Percentiles rank a stretch among this genome's conserved stretches.
These are phyloP conservation scores for Porpolomopsis calyptriformis DNA, from an alignment of 768 basidiomycete genomes.

Conservation along the genomic window DNA sequence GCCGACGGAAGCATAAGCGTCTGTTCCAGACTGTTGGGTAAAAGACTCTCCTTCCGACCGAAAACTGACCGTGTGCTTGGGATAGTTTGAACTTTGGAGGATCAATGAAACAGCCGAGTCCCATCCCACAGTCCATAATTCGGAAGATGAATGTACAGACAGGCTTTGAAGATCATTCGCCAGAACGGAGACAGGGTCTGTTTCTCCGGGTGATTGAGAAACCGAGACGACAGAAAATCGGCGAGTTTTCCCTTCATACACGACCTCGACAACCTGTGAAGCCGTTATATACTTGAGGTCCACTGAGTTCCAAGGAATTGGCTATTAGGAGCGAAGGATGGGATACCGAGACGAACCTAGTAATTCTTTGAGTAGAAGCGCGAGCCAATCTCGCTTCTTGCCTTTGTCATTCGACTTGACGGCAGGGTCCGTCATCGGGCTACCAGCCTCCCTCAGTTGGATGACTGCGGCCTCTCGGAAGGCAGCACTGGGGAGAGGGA, in stretches of 20 bases:
- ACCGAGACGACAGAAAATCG: constrained; percentile 47
- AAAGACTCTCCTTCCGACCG: constrained; percentile 40
- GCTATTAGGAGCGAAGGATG: neutral
- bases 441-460: constrained; percentile 36
- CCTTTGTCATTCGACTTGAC: constrained; percentile 13
- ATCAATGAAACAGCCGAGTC: constrained; percentile 49
- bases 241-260: constrained; percentile 50
- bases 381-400: constrained; percentile 56
- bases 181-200: constrained; percentile 23
- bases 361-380: constrained; percentile 51
- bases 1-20: constrained; percentile 77
- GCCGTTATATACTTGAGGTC: constrained; percentile 59
- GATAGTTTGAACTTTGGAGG: constrained; percentile 19
- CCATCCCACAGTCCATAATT: constrained; percentile 60
- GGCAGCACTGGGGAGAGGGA: constrained; percentile 33
- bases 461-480: constrained; percentile 42
- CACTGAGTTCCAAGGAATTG: constrained; percentile 32
- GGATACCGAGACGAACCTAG: constrained; percentile 38
- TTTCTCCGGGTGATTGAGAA: constrained; percentile 18
- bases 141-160: constrained; percentile 28
- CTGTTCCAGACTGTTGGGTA: constrained; percentile 28
- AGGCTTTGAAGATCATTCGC: constrained; percentile 33
- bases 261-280: constrained; percentile 49
- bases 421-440: constrained; percentile 10
- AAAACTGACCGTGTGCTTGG: constrained; percentile 7